phyloP scores from a whole-genome alignment of 163 green algal genomes.

The Volvox carteri region DNA sequence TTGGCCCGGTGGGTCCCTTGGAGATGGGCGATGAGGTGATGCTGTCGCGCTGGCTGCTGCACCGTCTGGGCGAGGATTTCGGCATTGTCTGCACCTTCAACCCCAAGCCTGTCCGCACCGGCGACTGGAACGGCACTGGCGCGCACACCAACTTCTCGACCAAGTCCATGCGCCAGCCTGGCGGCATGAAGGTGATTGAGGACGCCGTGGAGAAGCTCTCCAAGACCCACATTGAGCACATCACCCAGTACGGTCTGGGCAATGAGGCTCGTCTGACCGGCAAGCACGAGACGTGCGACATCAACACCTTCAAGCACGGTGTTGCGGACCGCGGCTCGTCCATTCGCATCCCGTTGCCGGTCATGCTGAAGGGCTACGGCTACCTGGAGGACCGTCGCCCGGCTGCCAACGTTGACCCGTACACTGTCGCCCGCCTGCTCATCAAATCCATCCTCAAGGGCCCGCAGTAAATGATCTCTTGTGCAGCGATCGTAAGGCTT shows the following conservation, averaged over 20 bases:
- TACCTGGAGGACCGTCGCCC: slow-evolving; percentile 93
- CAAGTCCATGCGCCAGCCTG: slow-evolving; percentile 84
- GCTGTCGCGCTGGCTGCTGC: slow-evolving; percentile 88
- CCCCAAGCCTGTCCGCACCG: slow-evolving; percentile 91
- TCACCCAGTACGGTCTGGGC: slow-evolving; percentile 82
- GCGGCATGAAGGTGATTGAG: slow-evolving; percentile 87
- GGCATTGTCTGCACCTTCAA: slow-evolving; percentile 89
- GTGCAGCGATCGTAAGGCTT: no score
- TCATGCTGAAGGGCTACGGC: slow-evolving; percentile 87
- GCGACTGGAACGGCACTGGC: slow-evolving; percentile 91
- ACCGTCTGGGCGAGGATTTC: slow-evolving; percentile 90
- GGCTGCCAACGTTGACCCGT: slow-evolving; percentile 89
- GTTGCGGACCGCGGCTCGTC: slow-evolving; percentile 90
- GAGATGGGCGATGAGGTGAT: slow-evolving; percentile 89
- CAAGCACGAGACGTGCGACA: slow-evolving; percentile 94
- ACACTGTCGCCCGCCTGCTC: slow-evolving; percentile 88
- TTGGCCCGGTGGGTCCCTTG: slow-evolving; percentile 87
- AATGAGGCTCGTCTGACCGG: slow-evolving; percentile 92
- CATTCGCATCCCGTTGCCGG: slow-evolving; percentile 91
- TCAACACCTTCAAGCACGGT: slow-evolving; percentile 89
- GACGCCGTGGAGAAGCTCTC: slow-evolving; percentile 87
- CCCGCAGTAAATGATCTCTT: neutral
- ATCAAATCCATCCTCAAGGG: slow-evolving; percentile 85
- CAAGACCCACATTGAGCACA: slow-evolving; percentile 91
- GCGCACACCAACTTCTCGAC: slow-evolving; percentile 96